These are phyloP conservation scores for Daldinia grandis DNA, from an alignment of 495 filamentous ascomycete species.

Conservation along the genomic window DNA sequence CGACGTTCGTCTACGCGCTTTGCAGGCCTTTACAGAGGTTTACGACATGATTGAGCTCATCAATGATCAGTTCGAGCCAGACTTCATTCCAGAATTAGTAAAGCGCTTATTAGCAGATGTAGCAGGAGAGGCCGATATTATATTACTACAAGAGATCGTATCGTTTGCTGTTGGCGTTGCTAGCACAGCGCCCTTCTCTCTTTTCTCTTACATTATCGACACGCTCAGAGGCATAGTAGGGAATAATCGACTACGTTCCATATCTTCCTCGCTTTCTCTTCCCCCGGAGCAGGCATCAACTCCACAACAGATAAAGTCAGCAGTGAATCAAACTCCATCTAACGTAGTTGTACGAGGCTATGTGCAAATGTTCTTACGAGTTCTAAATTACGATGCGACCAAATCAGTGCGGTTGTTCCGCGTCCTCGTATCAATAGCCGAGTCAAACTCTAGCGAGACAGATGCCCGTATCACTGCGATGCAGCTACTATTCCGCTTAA, in stretches of 20 bases:
- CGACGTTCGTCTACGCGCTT: constrained; percentile 71
- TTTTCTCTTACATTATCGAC: constrained; percentile 63
- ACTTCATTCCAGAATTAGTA: constrained; percentile 53
- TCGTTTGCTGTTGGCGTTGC: constrained; percentile 61
- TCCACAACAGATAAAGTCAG: constrained; percentile 34
- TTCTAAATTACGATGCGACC: constrained; percentile 60
- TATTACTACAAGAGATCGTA: constrained; percentile 60
- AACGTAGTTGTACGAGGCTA: constrained; percentile 65
- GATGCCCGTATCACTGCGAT: constrained; percentile 82
- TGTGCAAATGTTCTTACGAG: constrained; percentile 67
- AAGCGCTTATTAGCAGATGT: constrained; percentile 59
- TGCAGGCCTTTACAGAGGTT: constrained; percentile 74
- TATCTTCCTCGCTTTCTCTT: constrained; percentile 40
- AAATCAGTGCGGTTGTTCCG: constrained; percentile 64
- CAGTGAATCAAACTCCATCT: constrained; percentile 55
- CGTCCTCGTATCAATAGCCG: constrained; percentile 66
- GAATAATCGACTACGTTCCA: constrained; percentile 50
- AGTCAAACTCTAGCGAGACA: constrained; percentile 59
- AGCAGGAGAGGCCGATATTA: constrained; percentile 61
- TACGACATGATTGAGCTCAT: constrained; percentile 67
- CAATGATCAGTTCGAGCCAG: constrained; percentile 58
- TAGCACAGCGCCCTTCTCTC: constrained; percentile 52
- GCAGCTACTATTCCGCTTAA: constrained; percentile 83
- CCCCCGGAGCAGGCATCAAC: constrained; percentile 36
- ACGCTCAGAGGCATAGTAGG: constrained; percentile 55